Conservation (phyloP, 2,329 filamentous ascomycete species). For the Volutella citrinella region DNA sequence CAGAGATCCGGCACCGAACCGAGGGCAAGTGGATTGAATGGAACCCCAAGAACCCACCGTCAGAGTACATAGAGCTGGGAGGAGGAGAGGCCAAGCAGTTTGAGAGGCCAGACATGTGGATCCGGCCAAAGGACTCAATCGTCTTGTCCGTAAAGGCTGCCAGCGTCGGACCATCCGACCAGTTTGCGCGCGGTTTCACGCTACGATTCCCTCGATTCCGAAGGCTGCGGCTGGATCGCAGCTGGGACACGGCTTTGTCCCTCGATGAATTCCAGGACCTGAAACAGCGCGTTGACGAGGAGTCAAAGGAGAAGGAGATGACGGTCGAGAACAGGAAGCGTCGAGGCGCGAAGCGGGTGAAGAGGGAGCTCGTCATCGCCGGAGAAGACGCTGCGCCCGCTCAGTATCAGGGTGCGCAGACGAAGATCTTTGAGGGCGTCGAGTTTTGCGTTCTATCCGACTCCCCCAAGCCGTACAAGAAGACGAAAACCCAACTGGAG, state of each 20-base stretch:
- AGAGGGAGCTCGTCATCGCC: conserved; percentile 66
- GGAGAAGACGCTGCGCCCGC: conserved; percentile 54
- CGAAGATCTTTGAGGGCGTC: conserved; percentile 69
- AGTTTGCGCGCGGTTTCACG: conserved; percentile 74
- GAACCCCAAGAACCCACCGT: conserved; percentile 74
- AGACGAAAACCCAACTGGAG: conserved; percentile 76
- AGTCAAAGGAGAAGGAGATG: conserved; percentile 71
- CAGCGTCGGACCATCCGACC: conserved; percentile 69
- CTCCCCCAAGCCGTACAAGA: conserved; percentile 65
- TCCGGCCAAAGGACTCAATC: conserved; percentile 81
- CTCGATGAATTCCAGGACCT: conserved; percentile 74
- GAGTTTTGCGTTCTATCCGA: conserved; percentile 85
- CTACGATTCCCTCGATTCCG: conserved; percentile 91
- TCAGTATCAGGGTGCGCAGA: conserved; percentile 53
- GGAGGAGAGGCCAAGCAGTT: conserved; percentile 68
- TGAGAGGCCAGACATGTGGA: conserved; percentile 90
- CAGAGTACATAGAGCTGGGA: conserved; percentile 74
- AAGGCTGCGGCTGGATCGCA: conserved; percentile 73
- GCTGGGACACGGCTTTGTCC: conserved; percentile 77
- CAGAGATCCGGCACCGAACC: conserved; percentile 75
- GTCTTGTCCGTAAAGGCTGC: conserved; percentile 89
- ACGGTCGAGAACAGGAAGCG: conserved; percentile 68
- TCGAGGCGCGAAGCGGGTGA: conserved; percentile 56
- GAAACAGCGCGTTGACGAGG: conserved; percentile 65
- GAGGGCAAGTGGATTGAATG: conserved; percentile 90